Percentiles rank a stretch among this genome's conserved stretches.
phyloP scores from a whole-genome alignment of 164 flowering plant genomes.

The Buxus sempervirens region DNA sequence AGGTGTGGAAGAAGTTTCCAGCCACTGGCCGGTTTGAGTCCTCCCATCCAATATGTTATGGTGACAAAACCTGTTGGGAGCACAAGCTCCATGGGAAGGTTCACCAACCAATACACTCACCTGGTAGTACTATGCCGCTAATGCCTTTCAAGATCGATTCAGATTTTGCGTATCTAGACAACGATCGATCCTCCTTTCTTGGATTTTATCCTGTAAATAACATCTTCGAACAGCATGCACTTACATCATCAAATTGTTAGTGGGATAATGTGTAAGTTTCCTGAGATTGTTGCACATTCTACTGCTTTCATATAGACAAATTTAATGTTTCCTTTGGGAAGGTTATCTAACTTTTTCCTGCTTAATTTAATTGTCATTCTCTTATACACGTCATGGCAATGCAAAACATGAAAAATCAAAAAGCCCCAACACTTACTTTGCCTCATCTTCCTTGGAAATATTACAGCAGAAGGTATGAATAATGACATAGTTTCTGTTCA shows the following conservation, averaged over 20 bases:
- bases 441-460: too few relatives aligned
- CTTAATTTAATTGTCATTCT: too few relatives aligned
- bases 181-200: slow-evolving; percentile 6
- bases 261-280: neutral
- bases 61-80: neutral
- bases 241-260: neutral
- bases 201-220: slow-evolving; percentile 40
- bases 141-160: slow-evolving; percentile 49
- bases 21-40: neutral
- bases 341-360: too few relatives aligned
- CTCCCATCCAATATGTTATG: neutral
- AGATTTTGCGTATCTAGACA: neutral
- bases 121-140: slow-evolving; percentile 58
- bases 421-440: too few relatives aligned
- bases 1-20: neutral
- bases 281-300: too few relatives aligned
- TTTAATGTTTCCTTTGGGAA: too few relatives aligned
- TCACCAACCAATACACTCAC: slow-evolving; percentile 36
- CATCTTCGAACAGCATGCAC: slow-evolving; percentile 59
- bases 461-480: too few relatives aligned
- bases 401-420: too few relatives aligned
- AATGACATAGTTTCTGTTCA: too few relatives aligned
- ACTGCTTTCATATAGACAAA: too few relatives aligned
- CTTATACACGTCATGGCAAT: too few relatives aligned
- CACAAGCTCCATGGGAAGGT: slow-evolving; percentile 5